phyloP scores from a whole-genome alignment of 2,329 filamentous ascomycete genomes.

The Nothophoma quercina region DNA sequence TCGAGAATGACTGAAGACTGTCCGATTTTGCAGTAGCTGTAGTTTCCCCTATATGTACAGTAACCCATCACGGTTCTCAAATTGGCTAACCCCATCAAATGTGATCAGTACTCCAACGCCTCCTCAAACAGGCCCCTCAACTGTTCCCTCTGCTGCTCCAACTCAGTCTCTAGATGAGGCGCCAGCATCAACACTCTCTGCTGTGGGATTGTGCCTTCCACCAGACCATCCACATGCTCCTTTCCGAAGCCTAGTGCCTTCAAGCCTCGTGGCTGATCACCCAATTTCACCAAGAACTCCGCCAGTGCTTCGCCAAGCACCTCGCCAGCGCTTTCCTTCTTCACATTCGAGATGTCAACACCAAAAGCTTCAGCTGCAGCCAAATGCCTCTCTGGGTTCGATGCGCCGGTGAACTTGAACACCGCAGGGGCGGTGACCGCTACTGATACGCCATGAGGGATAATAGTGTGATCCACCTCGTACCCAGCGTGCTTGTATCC shows the following conservation, averaged over 20 bases:
- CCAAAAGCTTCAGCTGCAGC: constrained; percentile 90
- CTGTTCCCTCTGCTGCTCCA: constrained; percentile 59
- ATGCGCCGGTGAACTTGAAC: constrained; percentile 89
- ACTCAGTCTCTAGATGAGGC: constrained; percentile 70
- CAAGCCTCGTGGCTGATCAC: constrained; percentile 88
- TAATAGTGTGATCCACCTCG: constrained; percentile 76
- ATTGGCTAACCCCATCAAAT: neutral
- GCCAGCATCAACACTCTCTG: constrained; percentile 89
- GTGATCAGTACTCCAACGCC: constrained; percentile 49
- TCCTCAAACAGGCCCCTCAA: constrained; percentile 58
- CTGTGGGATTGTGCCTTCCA: constrained; percentile 95
- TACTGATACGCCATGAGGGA: constrained; percentile 95
- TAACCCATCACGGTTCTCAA: neutral
- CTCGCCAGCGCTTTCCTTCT: constrained; percentile 87
- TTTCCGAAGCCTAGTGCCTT: constrained; percentile 81
- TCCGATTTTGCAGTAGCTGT: too few species aligned
- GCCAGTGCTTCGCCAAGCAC: constrained; percentile 83
- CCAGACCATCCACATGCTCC: constrained; percentile 79
- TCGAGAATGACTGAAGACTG: too few species aligned
- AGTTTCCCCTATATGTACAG: too few species aligned
- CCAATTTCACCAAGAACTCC: constrained; percentile 80
- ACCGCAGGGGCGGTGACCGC: constrained; percentile 93
- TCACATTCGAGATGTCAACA: constrained; percentile 86
- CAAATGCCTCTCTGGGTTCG: constrained; percentile 91
- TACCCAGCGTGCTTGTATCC: constrained; percentile 92